Conservation (phyloP, 1,139 yeast genomes). For the Sugiyamaella neomexicana region DNA sequence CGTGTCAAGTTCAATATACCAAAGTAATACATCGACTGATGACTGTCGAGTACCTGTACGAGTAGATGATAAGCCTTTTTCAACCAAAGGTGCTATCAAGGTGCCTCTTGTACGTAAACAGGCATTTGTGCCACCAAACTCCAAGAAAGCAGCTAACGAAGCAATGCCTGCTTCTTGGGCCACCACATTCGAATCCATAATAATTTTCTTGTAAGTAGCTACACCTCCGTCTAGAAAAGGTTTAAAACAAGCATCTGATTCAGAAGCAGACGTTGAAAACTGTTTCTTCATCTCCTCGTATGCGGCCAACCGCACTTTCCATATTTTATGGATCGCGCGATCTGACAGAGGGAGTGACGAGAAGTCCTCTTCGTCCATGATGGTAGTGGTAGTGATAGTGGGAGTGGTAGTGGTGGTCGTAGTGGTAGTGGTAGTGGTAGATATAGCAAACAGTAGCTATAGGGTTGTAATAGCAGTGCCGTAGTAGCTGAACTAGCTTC, state of each 20-base stretch:
- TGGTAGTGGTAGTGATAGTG: slow-evolving; percentile 20
- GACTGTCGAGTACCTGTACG: slow-evolving; percentile 73
- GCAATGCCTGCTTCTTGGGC: slow-evolving; percentile 84
- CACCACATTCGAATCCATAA: slow-evolving; percentile 80
- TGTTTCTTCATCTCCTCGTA: slow-evolving; percentile 63
- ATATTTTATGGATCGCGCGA: slow-evolving; percentile 67
- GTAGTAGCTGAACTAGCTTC: no score
- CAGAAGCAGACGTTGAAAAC: slow-evolving; percentile 58
- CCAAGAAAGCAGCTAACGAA: slow-evolving; percentile 57
- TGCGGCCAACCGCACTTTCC: slow-evolving; percentile 87
- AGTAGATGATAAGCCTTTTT: slow-evolving; percentile 75
- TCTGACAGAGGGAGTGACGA: slow-evolving; percentile 65
- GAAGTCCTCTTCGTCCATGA: slow-evolving; percentile 59
- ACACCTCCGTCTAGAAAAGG: slow-evolving; percentile 52
- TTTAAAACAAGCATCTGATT: slow-evolving; percentile 54
- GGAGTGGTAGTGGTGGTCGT: no score
- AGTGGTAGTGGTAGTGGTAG: no score
- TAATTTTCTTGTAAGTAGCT: slow-evolving; percentile 54
- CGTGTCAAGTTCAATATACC: slow-evolving; percentile 63
- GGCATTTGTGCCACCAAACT: slow-evolving; percentile 55
- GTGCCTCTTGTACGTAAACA: slow-evolving; percentile 41
- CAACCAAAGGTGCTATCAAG: slow-evolving; percentile 65
- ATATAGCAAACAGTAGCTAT: no score
- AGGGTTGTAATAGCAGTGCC: no score
- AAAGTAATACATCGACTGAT: slow-evolving; percentile 60